Percentiles rank a stretch among this genome's conserved stretches.
phyloP scores from a whole-genome alignment of 805 yeast species.

The Saturnispora bothae region DNA sequence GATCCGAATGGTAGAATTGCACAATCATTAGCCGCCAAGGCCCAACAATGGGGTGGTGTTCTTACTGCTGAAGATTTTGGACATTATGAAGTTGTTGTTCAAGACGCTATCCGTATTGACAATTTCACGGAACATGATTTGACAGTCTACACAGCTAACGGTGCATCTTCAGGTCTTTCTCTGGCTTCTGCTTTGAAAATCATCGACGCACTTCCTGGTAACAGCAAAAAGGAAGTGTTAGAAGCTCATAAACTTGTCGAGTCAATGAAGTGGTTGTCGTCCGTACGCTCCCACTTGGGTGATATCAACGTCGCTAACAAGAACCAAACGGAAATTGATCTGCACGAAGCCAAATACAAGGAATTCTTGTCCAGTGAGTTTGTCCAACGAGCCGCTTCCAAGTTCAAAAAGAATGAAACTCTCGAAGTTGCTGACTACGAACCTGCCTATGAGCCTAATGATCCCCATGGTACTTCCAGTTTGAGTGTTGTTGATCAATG shows the following conservation, averaged over 20 bases:
- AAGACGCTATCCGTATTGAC: conserved; percentile 33
- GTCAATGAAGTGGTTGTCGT: conserved; percentile 88
- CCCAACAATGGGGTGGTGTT: conserved; percentile 55
- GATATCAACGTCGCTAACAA: conserved; percentile 34
- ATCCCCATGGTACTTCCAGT: conserved; percentile 89
- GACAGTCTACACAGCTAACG: conserved; percentile 46
- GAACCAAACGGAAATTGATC: conserved; percentile 17
- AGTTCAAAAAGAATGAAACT: conserved; percentile 50
- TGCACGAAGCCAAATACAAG: conserved; percentile 29
- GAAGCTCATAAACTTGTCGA: conserved; percentile 66
- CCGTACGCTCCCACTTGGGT: conserved; percentile 79
- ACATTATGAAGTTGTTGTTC: conserved; percentile 43
- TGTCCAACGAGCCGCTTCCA: conserved; percentile 38
- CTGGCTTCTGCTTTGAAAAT: conserved; percentile 64
- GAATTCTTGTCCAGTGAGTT: conserved; percentile 44
- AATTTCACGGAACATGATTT: conserved; percentile 20
- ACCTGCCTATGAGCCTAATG: conserved; percentile 66
- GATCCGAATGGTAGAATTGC: conserved; percentile 76
- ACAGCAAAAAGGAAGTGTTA: conserved; percentile 33
- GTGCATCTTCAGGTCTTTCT: conserved; percentile 81
- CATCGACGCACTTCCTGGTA: conserved; percentile 19
- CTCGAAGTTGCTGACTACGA: conserved; percentile 60
- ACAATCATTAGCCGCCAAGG: conserved; percentile 39
- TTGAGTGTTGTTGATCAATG: conserved; percentile 65
- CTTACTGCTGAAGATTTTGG: conserved; percentile 55